Evolutionary conservation across 495 filamentous ascomycete species (phyloP), one percentile per base, ranked within the genome.

Genomic region (Penicillium ochrochloron): DNA sequence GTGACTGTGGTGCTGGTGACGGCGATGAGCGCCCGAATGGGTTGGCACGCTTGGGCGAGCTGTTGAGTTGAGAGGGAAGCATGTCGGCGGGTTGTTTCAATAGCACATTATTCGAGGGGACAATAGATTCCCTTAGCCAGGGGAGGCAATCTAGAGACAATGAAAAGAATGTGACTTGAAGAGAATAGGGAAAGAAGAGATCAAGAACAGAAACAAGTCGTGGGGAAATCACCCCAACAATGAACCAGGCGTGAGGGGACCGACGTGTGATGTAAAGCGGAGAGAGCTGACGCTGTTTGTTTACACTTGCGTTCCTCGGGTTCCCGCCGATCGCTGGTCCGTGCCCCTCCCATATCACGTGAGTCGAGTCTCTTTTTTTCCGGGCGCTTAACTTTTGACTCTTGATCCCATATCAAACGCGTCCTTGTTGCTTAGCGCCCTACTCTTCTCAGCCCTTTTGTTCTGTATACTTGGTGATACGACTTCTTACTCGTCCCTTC

Each of bases 21-120:
- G 80, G 78, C 3, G 91, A 88, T 61, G 79, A 87, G 76, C 82
- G 85, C 42, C 71, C 77, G 73, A 96, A 96, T 5, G 90, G 90
- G 80, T 89, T 94, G 71, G 87, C 90, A 66, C 92, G 90, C 84
- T 86, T 85, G 63, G 78, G 76, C 66, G 81, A 78, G 70, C 71
- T 74, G 68, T 80, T 82, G 35, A 81, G 52, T 52, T 81, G 79
- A 55, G 78, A 81, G 42, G 80, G 77, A 60, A 81, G 74, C 80
- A 82, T 82, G 63, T 65, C 62, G 63, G 44, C 62, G 59, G 56
- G 70, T 59, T 59, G 64, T 64, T 64, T 76, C 67, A 75, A 66
- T 72, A 65, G 65, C 50, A 63, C 76, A 78, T 80, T 67, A 73
- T 80, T 70, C 64, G 59, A 59, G 44, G 33, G 54, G 12, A 39